phyloP scores from a whole-genome alignment of 2,329 filamentous ascomycete genomes.

The Sarocladium kiliense region DNA sequence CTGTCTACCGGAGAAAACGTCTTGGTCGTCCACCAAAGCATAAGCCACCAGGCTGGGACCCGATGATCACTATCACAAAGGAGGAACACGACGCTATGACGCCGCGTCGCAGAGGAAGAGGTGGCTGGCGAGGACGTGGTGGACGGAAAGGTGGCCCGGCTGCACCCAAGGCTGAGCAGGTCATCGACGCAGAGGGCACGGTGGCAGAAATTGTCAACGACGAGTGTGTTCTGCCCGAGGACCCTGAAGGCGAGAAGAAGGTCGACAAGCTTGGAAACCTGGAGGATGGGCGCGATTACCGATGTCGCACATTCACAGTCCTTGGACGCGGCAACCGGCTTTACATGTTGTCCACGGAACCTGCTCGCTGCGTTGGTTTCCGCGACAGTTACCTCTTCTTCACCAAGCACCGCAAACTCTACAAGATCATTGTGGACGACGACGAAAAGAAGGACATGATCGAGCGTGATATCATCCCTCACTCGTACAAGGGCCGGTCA shows the following conservation, averaged over 20 bases:
- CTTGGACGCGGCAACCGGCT: slow-evolving; percentile 75
- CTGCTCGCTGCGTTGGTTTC: slow-evolving; percentile 93
- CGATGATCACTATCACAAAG: slow-evolving; percentile 50
- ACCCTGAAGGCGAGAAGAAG: slow-evolving; percentile 84
- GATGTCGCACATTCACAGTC: slow-evolving; percentile 92
- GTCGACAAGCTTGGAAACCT: slow-evolving; percentile 86
- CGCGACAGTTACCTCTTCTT: slow-evolving; percentile 98
- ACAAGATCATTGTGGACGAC: slow-evolving; percentile 97
- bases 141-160: slow-evolving; percentile 64
- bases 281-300: slow-evolving; percentile 80
- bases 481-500: slow-evolving; percentile 96
- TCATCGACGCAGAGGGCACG: slow-evolving; percentile 90
- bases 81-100: slow-evolving; percentile 44
- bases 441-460: slow-evolving; percentile 98
- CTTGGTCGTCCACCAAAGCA: slow-evolving; percentile 86
- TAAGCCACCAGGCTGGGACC: slow-evolving; percentile 72
- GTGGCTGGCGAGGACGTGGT: slow-evolving; percentile 65
- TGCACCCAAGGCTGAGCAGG: slow-evolving; percentile 73
- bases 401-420: slow-evolving; percentile 92
- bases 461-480: slow-evolving; percentile 88
- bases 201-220: slow-evolving; percentile 87
- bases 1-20: slow-evolving; percentile 67
- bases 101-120: slow-evolving; percentile 60
- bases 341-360: slow-evolving; percentile 98
- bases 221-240: slow-evolving; percentile 83